Evolutionary conservation across 257 asterid genomes (phyloP).

Genomic region (Solanum chiquidenum): DNA sequence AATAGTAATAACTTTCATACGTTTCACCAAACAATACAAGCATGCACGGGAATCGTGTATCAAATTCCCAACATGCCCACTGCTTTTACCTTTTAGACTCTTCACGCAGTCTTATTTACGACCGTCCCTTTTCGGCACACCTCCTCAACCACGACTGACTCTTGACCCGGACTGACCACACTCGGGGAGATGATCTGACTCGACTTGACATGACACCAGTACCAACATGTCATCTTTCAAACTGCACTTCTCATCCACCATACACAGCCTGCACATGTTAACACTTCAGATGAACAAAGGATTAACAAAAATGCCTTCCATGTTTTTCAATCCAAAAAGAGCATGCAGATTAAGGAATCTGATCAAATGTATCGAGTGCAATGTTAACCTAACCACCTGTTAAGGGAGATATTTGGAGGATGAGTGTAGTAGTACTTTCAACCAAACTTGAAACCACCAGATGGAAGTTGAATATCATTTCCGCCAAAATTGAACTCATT

Average conservation of each 20-base stretch:
- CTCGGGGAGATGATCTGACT: slow-evolving; percentile 45
- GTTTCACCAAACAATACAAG: not conserved
- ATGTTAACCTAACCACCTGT: not conserved
- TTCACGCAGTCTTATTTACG: slow-evolving; percentile 12
- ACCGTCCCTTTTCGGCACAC: slow-evolving; percentile 23
- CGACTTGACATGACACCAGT: slow-evolving; percentile 15
- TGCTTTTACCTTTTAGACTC: not conserved
- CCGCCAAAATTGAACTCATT: slow-evolving; percentile 73
- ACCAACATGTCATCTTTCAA: slow-evolving; percentile 25
- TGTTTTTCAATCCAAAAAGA: not conserved
- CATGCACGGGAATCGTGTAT: not conserved
- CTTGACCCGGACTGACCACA: slow-evolving; percentile 38
- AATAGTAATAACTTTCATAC: not conserved
- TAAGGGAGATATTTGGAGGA: not conserved
- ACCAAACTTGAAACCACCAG: slow-evolving; percentile 77
- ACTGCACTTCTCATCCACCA: slow-evolving; percentile 10
- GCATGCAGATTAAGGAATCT: not conserved
- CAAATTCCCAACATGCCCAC: not conserved
- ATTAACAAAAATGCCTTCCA: not conserved
- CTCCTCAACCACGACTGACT: slow-evolving; percentile 16
- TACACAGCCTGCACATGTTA: not conserved
- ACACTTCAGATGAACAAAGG: not conserved
- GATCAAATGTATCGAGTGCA: not conserved
- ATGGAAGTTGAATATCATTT: slow-evolving; percentile 45
- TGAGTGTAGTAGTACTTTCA: slow-evolving; percentile 25